Evolutionary conservation across 805 yeast genomes (phyloP).

Genomic region (Candida golubevii): DNA sequence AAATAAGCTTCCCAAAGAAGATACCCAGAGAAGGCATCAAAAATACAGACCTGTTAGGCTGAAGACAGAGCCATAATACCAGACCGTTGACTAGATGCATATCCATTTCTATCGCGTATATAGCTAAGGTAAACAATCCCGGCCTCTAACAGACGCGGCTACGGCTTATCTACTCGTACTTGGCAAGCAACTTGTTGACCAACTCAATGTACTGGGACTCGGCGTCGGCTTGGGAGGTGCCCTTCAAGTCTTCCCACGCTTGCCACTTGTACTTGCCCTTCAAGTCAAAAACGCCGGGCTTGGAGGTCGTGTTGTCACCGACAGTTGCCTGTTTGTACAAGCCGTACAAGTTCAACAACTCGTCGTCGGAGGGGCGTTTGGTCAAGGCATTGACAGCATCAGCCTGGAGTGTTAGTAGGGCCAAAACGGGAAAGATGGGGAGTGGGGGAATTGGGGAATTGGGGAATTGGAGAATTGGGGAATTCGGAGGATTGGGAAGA

Average conservation of each 20-base stretch:
- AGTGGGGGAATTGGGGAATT: neutral
- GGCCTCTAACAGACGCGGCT: no score
- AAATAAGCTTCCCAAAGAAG: no score
- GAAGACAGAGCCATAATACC: no score
- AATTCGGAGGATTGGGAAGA: neutral
- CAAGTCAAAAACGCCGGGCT: constrained; percentile 90
- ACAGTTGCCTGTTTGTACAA: constrained; percentile 95
- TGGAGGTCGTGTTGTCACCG: constrained; percentile 84
- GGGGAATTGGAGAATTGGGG: neutral
- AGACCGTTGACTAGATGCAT: no score
- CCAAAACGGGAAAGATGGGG: neutral
- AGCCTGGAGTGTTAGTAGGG: constrained; percentile 48
- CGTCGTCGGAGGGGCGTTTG: constrained; percentile 80
- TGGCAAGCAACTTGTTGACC: constrained; percentile 57
- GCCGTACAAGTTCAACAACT: constrained; percentile 81
- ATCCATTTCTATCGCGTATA: no score
- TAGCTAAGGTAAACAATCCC: no score
- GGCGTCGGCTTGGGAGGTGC: constrained; percentile 84
- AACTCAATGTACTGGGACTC: constrained; percentile 72
- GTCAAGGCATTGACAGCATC: constrained; percentile 71
- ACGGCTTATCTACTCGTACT: constrained; percentile 24
- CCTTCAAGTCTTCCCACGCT: constrained; percentile 87
- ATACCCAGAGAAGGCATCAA: no score
- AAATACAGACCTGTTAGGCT: no score
- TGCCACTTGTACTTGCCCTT: constrained; percentile 98